These are phyloP conservation scores for Penicillium corylophilum DNA, from an alignment of 2,329 filamentous ascomycete species.

Conservation along the genomic window DNA sequence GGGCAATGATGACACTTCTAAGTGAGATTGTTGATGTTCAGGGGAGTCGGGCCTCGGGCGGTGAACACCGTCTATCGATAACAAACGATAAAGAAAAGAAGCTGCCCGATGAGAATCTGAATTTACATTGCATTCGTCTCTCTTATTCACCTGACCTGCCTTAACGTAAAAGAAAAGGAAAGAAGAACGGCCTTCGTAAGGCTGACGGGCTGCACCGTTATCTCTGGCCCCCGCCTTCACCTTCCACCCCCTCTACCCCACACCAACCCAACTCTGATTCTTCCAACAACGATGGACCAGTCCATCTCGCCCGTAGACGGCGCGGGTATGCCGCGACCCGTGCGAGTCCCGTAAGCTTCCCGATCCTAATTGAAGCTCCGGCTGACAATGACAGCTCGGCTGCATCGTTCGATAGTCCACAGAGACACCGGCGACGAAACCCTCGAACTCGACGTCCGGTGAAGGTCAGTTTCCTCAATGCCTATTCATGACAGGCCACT, in stretches of 20 bases:
- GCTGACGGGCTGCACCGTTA: slow-evolving; percentile 23
- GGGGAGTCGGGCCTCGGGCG: slow-evolving; percentile 19
- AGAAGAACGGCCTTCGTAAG: slow-evolving; percentile 15
- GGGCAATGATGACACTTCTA: slow-evolving; percentile 2
- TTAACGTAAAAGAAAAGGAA: background rate
- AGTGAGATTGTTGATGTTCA: slow-evolving; percentile 20
- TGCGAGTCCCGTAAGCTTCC: slow-evolving; percentile 15
- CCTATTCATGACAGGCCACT: slow-evolving; percentile 4
- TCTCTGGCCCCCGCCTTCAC: slow-evolving; percentile 15
- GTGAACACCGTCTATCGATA: slow-evolving; percentile 20
- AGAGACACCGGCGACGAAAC: slow-evolving; percentile 63
- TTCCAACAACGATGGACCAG: slow-evolving; percentile 14
- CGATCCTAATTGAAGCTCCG: background rate
- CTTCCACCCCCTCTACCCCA: slow-evolving; percentile 21
- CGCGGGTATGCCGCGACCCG: slow-evolving; percentile 6
- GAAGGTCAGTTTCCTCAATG: slow-evolving; percentile 50
- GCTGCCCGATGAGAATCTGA: slow-evolving; percentile 14
- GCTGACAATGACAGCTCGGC: slow-evolving; percentile 9
- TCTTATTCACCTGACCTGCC: background rate
- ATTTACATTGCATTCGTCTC: background rate
- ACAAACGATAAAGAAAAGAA: slow-evolving; percentile 9
- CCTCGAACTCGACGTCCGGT: slow-evolving; percentile 61
- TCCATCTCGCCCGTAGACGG: background rate
- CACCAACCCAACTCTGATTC: slow-evolving; percentile 8
- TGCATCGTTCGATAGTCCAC: slow-evolving; percentile 60